Percentiles rank a stretch among this genome's conserved stretches.
Conservation (phyloP, 2,329 filamentous ascomycete genomes). For the Xylariaceae sp. region DNA sequence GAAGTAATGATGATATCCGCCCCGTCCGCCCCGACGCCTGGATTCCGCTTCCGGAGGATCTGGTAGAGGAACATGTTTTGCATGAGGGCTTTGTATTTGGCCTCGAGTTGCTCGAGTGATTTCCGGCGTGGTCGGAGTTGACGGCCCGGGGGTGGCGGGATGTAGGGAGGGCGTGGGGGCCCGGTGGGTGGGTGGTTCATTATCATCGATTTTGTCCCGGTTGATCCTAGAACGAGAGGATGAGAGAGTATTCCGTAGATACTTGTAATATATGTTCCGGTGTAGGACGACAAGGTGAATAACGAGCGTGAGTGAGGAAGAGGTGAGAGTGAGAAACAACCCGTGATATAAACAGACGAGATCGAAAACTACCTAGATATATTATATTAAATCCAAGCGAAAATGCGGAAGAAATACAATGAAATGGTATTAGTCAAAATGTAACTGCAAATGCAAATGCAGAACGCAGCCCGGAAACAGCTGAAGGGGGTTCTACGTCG, state of each 20-base stretch:
- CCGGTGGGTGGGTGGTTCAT: slow-evolving; percentile 3
- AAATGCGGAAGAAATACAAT: too few species aligned
- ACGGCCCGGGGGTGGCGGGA: slow-evolving; percentile 11
- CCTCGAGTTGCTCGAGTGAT: slow-evolving; percentile 22
- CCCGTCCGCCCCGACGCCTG: not conserved
- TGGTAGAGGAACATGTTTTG: slow-evolving; percentile 21
- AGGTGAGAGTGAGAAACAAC: too few species aligned
- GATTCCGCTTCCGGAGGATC: not conserved
- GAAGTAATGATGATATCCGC: not conserved
- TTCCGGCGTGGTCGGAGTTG: slow-evolving; percentile 18
- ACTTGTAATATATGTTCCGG: too few species aligned
- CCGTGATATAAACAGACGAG: too few species aligned
- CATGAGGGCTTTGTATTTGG: slow-evolving; percentile 27
- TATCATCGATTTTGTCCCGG: not conserved
- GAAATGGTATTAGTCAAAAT: not conserved
- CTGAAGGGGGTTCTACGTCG: not conserved
- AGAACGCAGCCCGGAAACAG: not conserved
- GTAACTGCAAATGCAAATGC: not conserved
- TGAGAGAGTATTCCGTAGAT: too few species aligned
- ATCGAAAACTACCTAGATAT: too few species aligned
- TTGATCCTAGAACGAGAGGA: too few species aligned
- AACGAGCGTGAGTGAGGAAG: too few species aligned
- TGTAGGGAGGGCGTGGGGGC: slow-evolving; percentile 10
- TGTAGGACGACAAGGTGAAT: too few species aligned
- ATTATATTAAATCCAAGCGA: too few species aligned